phyloP scores from a whole-genome alignment of 2,329 filamentous ascomycete species.

The Penicillium rolfsii region DNA sequence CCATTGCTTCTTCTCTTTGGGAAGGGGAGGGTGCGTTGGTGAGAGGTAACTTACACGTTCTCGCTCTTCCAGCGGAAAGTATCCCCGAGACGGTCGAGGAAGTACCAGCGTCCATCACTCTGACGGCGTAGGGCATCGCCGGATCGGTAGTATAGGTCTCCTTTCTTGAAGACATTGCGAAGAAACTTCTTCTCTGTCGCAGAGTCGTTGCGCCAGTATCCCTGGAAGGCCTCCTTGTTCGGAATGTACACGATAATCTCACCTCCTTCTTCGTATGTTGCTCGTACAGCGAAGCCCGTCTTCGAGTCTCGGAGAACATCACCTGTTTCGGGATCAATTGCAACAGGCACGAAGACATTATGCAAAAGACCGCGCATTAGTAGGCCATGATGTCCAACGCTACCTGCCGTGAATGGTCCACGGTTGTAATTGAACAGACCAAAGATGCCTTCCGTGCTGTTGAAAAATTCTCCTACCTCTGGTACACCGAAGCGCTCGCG shows the following conservation, averaged over 20 bases:
- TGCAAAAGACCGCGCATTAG: slow-evolving; percentile 58
- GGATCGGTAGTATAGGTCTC: slow-evolving; percentile 69
- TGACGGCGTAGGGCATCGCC: slow-evolving; percentile 68
- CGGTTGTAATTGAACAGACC: slow-evolving; percentile 62
- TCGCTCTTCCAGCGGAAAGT: slow-evolving; percentile 76
- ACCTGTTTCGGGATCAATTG: slow-evolving; percentile 68
- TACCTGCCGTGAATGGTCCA: slow-evolving; percentile 64
- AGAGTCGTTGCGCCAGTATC: slow-evolving; percentile 70
- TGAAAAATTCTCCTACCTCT: slow-evolving; percentile 74
- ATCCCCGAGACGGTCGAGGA: slow-evolving; percentile 71
- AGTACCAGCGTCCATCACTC: slow-evolving; percentile 68
- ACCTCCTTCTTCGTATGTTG: slow-evolving; percentile 69
- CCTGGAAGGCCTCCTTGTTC: slow-evolving; percentile 62
- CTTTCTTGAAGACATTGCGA: slow-evolving; percentile 65
- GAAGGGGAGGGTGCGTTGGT: too few species aligned
- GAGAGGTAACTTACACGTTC: slow-evolving; percentile 56
- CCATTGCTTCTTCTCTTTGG: not conserved
- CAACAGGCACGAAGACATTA: slow-evolving; percentile 66
- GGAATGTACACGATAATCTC: slow-evolving; percentile 72
- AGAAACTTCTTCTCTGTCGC: slow-evolving; percentile 70
- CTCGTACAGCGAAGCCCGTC: slow-evolving; percentile 68
- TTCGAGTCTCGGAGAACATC: slow-evolving; percentile 67
- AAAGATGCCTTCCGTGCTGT: slow-evolving; percentile 73
- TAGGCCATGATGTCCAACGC: slow-evolving; percentile 72
- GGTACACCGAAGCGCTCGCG: slow-evolving; percentile 57